A percentile compares a stretch with the other conserved stretches of the same genome.
Conservation (phyloP, 768 basidiomycete species). For the Suillus hirtellus region DNA sequence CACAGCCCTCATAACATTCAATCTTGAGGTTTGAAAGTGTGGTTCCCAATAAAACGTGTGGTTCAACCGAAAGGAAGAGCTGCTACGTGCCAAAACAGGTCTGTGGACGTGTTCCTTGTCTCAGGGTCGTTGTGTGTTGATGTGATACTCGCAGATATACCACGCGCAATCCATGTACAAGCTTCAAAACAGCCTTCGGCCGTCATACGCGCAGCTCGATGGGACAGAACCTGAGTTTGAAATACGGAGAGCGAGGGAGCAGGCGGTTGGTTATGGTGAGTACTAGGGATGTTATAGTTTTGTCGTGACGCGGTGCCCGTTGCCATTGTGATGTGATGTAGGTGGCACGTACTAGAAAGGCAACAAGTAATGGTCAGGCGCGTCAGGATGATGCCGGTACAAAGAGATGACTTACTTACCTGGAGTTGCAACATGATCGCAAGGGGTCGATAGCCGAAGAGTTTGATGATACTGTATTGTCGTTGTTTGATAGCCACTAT, state of each 20-base stretch:
- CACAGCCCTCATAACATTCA: background rate
- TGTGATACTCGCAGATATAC: background rate
- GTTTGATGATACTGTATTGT: background rate
- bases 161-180: slow-evolving; percentile 17
- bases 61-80: background rate
- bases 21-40: background rate
- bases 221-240: slow-evolving; percentile 21
- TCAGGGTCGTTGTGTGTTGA: no score
- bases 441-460: background rate
- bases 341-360: slow-evolving; percentile 28
- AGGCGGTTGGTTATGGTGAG: slow-evolving; percentile 28
- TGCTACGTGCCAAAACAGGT: background rate
- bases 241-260: slow-evolving; percentile 26
- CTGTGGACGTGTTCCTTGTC: background rate
- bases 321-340: slow-evolving; percentile 5
- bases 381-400: slow-evolving; percentile 17
- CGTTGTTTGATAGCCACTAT: background rate
- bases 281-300: no score
- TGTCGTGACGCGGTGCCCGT: slow-evolving; percentile 6
- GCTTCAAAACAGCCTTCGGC: slow-evolving; percentile 12
- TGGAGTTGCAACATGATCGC: slow-evolving; percentile 12
- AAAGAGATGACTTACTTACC: slow-evolving; percentile 4
- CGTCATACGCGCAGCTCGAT: slow-evolving; percentile 12
- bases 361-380: slow-evolving; percentile 17
- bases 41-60: background rate